Evolutionary conservation across 148 eudicot genomes (phyloP).

Genomic region (Rhododendron molle): DNA sequence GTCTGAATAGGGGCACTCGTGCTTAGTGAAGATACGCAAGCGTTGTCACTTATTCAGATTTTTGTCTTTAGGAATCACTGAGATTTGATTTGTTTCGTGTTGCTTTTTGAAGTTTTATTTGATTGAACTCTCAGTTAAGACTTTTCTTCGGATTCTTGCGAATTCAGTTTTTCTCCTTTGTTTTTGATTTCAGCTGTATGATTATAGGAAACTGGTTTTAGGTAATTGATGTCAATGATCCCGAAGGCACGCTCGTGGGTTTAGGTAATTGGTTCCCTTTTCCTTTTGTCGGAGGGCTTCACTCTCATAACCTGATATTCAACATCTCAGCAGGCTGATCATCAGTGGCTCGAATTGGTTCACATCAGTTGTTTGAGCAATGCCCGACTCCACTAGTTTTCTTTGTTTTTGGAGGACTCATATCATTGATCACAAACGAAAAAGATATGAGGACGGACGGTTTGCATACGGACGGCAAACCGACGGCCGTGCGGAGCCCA

Average conservation of each 20-base stretch:
- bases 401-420: too few relatives aligned
- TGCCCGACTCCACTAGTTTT: background rate
- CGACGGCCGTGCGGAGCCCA: too few relatives aligned
- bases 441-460: too few relatives aligned
- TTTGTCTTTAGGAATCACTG: background rate
- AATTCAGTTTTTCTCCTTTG: background rate
- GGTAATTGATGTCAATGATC: background rate
- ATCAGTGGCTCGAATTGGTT: background rate
- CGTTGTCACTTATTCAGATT: background rate
- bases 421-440: too few relatives aligned
- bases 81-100: background rate
- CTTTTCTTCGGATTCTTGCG: background rate
- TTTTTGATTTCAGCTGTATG: background rate
- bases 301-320: background rate
- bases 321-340: background rate
- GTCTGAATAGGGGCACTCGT: constrained; percentile 52
- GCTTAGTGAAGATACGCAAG: constrained; percentile 11
- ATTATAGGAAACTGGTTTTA: background rate
- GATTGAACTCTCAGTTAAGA: background rate
- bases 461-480: too few relatives aligned
- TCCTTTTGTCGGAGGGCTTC: background rate
- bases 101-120: background rate
- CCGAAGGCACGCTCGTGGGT: background rate
- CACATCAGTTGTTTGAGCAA: background rate
- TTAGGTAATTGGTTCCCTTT: background rate